Percentiles rank a stretch among this genome's conserved stretches.
These are phyloP conservation scores for Pichia occidentalis DNA, from an alignment of 805 yeast genomes.

Conservation along the genomic window DNA sequence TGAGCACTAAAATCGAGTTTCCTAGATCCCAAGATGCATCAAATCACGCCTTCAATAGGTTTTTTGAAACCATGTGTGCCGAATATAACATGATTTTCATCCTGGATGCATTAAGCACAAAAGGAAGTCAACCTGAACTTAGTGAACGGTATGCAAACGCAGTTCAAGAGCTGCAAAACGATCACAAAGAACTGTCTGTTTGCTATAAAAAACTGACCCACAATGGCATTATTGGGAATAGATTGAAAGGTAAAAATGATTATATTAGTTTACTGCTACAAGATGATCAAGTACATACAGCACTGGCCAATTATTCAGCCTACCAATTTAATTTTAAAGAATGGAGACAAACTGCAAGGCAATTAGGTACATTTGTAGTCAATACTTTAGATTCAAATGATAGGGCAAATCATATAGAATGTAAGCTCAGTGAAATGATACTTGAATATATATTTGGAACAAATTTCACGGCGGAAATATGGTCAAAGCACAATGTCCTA, in stretches of 20 bases:
- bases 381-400: constrained; percentile 45
- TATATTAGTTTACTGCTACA: constrained; percentile 19
- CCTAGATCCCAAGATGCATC: constrained; percentile 50
- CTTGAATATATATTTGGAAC: constrained; percentile 41
- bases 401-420: constrained; percentile 44
- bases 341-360: constrained; percentile 37
- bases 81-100: constrained; percentile 47
- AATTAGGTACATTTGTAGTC: constrained; percentile 44
- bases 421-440: constrained; percentile 42
- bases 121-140: constrained; percentile 39
- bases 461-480: constrained; percentile 30
- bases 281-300: constrained; percentile 17
- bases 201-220: constrained; percentile 33
- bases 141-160: constrained; percentile 33
- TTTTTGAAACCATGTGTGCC: constrained; percentile 39
- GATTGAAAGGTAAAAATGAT: constrained; percentile 28
- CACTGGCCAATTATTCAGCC: constrained; percentile 41
- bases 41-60: constrained; percentile 44
- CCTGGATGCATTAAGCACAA: constrained; percentile 40
- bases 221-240: constrained; percentile 26
- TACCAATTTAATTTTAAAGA: constrained; percentile 35
- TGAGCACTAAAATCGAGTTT: constrained; percentile 39
- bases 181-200: constrained; percentile 11
- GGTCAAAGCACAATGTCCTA: constrained; percentile 35
- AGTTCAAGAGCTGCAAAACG: constrained; percentile 12